Percentiles rank a stretch among this genome's conserved stretches.
Evolutionary conservation across 768 basidiomycete genomes (phyloP).

Genomic region (Mycena indigotica): DNA sequence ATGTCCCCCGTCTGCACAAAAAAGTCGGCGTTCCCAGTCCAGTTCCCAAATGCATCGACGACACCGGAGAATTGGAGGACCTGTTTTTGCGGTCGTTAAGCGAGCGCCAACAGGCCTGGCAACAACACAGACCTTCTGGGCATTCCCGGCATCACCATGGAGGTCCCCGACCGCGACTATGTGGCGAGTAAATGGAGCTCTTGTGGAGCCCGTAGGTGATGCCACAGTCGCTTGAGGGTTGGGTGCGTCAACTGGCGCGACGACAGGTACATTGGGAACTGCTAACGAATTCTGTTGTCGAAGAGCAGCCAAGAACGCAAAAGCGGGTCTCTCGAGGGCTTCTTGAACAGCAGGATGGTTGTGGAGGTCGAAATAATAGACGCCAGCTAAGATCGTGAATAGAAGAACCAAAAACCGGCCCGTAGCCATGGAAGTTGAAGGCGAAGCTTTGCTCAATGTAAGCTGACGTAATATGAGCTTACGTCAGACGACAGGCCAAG

Average conservation of each 20-base stretch:
- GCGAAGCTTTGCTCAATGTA: too few species aligned
- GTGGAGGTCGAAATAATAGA: background rate
- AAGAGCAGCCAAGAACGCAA: background rate
- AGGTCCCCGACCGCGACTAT: slow-evolving; percentile 92
- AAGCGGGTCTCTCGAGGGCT: background rate
- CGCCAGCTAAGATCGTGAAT: background rate
- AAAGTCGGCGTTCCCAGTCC: slow-evolving; percentile 47
- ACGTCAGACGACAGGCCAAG: too few species aligned
- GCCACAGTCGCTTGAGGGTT: background rate
- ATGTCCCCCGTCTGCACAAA: slow-evolving; percentile 64
- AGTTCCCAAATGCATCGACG: slow-evolving; percentile 68
- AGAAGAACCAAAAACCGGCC: background rate
- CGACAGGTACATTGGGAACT: background rate
- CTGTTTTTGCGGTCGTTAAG: slow-evolving; percentile 47
- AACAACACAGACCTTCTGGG: slow-evolving; percentile 59
- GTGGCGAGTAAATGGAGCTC: slow-evolving; percentile 44
- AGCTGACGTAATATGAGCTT: too few species aligned
- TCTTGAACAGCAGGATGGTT: background rate
- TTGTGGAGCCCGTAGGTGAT: background rate
- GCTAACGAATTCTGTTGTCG: background rate
- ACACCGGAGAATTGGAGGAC: slow-evolving; percentile 47
- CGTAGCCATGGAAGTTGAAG: background rate
- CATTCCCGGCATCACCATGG: slow-evolving; percentile 86
- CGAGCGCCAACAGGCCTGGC: background rate
- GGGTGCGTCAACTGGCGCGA: background rate